phyloP scores from a whole-genome alignment of 805 yeast genomes.

The Phaffomyces opuntiae region DNA sequence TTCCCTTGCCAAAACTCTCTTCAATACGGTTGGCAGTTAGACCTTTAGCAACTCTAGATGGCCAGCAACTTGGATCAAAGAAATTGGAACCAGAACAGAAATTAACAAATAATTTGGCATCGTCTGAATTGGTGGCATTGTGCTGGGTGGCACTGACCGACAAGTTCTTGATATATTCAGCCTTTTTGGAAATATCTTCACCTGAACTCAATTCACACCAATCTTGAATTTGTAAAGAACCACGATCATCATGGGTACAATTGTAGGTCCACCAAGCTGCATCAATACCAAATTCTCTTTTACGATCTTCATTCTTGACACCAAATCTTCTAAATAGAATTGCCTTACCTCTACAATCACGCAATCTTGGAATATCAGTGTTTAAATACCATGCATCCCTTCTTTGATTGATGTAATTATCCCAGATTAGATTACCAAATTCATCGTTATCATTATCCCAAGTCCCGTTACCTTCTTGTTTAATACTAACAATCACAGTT shows the following conservation, averaged over 20 bases:
- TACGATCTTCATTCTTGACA: constrained; percentile 39
- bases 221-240: constrained; percentile 61
- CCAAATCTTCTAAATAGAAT: constrained; percentile 67
- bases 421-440: constrained; percentile 56
- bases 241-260: constrained; percentile 59
- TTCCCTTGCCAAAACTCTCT: constrained; percentile 44
- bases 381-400: constrained; percentile 56
- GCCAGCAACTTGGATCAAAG: constrained; percentile 70
- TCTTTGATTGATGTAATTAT: constrained; percentile 41
- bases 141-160: constrained; percentile 46
- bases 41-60: constrained; percentile 53
- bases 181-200: constrained; percentile 50
- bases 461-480: constrained; percentile 64
- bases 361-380: constrained; percentile 47
- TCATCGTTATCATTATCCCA: constrained; percentile 62
- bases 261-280: constrained; percentile 64
- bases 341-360: constrained; percentile 61
- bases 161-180: constrained; percentile 48
- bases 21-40: constrained; percentile 37
- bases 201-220: constrained; percentile 54
- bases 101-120: constrained; percentile 57
- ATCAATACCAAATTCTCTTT: constrained; percentile 51
- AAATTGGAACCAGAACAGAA: constrained; percentile 71
- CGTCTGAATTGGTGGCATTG: constrained; percentile 34
- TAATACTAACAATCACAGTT: constrained; percentile 58